Base-by-base conservation (phyloP, 108 stramenopile species). In the Poteriospumella lacustris region DNA sequence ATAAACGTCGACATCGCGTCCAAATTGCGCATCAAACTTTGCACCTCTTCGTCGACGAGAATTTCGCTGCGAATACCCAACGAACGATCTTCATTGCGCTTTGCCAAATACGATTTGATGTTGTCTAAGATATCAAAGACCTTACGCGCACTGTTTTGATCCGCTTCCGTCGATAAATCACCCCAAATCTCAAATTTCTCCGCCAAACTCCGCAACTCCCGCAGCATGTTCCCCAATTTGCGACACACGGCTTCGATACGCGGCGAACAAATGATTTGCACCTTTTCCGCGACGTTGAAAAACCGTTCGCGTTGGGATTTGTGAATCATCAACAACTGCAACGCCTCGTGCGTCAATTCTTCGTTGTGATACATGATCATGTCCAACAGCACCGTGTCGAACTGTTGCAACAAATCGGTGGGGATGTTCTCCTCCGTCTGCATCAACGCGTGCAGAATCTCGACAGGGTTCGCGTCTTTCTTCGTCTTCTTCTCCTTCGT, bases 111-210 rank as follows among this genome's bases (percentile, higher is more conserved):
- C 5, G 33, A 26, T 64, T 64, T 64, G 36, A 64, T 64, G 9
- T 64, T 64, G 41, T 38, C 41, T 56, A 73, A 52, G 28, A 73
- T 73, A 3, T 73, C 70, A 42, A 3, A 3, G 9, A 5, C 5
- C 42, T 38, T 3, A 73, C 36, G 44, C 38, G 70, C 70, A 73
- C 26, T 28, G 26, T 9, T 5, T 44, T 42, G 12, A 73, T 73
- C 70, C 36, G 26, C 70, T 29, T 44, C 70, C 26, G 12, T 73
- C 42, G 3, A 3, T 56, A 73, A 73, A 29, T 73, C 70, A 44
- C 40, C 38, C 70, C 70, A 73, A 29, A 73, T 73, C 31, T 73
- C 70, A 73, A 73, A 73, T 26, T 42, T 73, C 41, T 73, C 70
- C 9, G 70, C 70, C 31, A 73, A 42, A 26, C 47, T 73, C 31